Conservation (phyloP, 2,329 filamentous ascomycete genomes). For the Clathrospora elynae region DNA sequence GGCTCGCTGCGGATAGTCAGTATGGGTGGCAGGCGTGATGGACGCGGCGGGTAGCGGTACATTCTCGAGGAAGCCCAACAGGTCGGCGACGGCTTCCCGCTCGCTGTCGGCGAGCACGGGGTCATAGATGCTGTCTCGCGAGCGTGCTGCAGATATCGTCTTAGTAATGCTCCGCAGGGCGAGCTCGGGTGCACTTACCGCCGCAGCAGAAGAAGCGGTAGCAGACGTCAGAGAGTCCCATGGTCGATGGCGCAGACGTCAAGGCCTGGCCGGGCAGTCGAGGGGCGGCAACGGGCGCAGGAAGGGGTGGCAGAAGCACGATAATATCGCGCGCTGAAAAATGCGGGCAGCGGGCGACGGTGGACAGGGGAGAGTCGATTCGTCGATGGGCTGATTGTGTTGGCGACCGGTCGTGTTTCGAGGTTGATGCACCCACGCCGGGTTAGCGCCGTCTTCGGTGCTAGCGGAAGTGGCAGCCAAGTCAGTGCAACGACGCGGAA, state of each 20-base stretch:
- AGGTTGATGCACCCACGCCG: constrained; percentile 7
- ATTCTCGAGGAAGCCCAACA: constrained; percentile 95
- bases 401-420: constrained; percentile 11
- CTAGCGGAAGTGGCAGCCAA: too few species aligned
- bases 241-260: constrained; percentile 33
- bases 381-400: constrained; percentile 14
- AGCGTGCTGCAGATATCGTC: constrained; percentile 45
- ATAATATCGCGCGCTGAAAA: constrained; percentile 11
- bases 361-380: constrained; percentile 3
- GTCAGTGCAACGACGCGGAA: too few species aligned
- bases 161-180: constrained; percentile 27
- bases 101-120: constrained; percentile 89
- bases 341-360: constrained; percentile 20
- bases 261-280: constrained; percentile 25
- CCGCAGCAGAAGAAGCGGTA: constrained; percentile 45
- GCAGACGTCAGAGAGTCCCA: constrained; percentile 47
- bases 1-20: constrained; percentile 68
- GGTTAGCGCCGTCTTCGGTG: too few species aligned
- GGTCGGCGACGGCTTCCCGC: constrained; percentile 92
- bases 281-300: too few species aligned
- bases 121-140: constrained; percentile 55
- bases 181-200: constrained; percentile 31
- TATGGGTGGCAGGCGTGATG: constrained; percentile 15
- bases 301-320: constrained; percentile 4
- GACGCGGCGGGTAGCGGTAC: constrained; percentile 57